Evolutionary conservation across 2,329 filamentous ascomycete species (phyloP).

Genomic region (Aspergillus quadricinctus): DNA sequence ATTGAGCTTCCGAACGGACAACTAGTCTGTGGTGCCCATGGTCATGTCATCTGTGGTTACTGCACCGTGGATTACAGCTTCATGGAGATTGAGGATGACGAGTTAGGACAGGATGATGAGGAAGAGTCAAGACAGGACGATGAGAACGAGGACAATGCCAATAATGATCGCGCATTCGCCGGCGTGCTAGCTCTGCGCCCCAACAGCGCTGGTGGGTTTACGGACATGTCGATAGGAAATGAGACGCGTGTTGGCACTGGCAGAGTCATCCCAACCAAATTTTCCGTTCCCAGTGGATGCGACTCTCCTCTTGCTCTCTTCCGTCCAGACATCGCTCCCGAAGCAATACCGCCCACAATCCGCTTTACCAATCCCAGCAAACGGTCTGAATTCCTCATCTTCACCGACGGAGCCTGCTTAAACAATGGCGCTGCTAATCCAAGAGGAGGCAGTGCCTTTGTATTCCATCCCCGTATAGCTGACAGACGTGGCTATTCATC

Average conservation of each 20-base stretch:
- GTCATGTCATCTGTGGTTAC: slow-evolving; percentile 26
- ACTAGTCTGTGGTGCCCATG: slow-evolving; percentile 35
- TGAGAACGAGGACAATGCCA: no score
- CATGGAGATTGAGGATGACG: slow-evolving; percentile 15
- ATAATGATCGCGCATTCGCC: no score
- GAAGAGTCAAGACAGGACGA: no score
- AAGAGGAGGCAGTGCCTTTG: slow-evolving; percentile 41
- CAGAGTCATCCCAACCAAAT: slow-evolving; percentile 29
- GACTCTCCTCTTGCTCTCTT: slow-evolving; percentile 4
- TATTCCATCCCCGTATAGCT: slow-evolving; percentile 13
- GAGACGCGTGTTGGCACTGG: slow-evolving; percentile 23
- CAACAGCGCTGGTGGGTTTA: not conserved
- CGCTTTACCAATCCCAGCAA: slow-evolving; percentile 27
- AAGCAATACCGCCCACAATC: not conserved
- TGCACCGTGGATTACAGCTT: slow-evolving; percentile 38
- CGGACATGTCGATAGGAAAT: not conserved
- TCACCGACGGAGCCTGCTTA: slow-evolving; percentile 46
- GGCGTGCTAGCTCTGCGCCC: not conserved
- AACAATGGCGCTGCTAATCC: slow-evolving; percentile 39
- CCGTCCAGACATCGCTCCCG: not conserved
- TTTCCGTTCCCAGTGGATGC: slow-evolving; percentile 21
- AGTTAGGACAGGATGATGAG: not conserved
- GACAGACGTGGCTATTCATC: slow-evolving; percentile 10
- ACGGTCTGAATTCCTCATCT: slow-evolving; percentile 35
- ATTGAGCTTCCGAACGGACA: slow-evolving; percentile 31